Percentiles rank a stretch among this genome's conserved stretches.
Evolutionary conservation across 2,329 filamentous ascomycete species (phyloP).

Genomic region (Ophiostoma sp.): DNA sequence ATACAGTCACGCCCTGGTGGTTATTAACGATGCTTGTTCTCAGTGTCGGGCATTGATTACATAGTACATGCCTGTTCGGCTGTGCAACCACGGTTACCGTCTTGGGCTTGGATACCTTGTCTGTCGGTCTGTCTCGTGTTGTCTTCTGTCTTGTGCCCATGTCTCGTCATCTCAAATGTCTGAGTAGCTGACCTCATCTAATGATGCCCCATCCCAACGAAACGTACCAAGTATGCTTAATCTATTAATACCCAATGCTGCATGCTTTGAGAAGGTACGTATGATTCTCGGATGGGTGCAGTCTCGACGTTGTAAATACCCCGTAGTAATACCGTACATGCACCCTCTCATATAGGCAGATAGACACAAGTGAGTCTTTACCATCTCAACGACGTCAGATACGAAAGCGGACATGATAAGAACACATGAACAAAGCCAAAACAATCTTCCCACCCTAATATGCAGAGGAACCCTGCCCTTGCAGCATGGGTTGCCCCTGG

Average conservation of each 20-base stretch:
- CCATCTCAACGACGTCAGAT: background rate
- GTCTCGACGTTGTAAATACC: background rate
- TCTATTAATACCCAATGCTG: background rate
- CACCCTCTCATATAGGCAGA: background rate
- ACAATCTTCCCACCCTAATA: background rate
- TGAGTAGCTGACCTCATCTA: background rate
- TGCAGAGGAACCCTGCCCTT: background rate
- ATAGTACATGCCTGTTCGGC: background rate
- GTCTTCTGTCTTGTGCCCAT: background rate
- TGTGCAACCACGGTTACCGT: background rate
- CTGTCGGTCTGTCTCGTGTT: background rate
- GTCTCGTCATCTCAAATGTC: background rate
- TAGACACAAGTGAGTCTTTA: background rate
- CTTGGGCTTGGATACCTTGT: background rate
- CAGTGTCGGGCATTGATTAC: background rate
- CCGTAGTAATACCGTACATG: background rate
- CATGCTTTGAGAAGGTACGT: background rate
- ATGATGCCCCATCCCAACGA: background rate
- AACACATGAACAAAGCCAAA: background rate
- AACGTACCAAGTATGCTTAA: background rate
- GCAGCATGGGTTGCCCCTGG: background rate
- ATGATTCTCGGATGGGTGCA: background rate
- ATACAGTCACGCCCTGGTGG: background rate
- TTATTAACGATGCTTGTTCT: background rate
- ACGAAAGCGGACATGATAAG: background rate